Evolutionary conservation across 1,284 basidiomycete genomes (phyloP).

Genomic region (Ustilago sp.): DNA sequence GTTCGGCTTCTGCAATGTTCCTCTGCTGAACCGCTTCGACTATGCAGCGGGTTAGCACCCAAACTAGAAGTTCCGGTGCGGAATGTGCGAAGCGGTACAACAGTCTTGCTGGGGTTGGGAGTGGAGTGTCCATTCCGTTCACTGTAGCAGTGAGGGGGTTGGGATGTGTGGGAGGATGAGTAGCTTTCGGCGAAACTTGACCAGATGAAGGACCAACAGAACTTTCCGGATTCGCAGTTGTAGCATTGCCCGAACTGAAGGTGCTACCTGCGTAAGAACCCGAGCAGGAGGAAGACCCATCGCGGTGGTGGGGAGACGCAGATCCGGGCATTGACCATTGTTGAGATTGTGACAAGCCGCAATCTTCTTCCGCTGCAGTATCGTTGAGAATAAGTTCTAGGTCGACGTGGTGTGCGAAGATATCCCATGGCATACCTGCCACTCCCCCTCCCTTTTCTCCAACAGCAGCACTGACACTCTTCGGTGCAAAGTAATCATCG

Average conservation of each 20-base stretch:
- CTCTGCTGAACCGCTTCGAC: slow-evolving; percentile 48
- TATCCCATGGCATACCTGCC: slow-evolving; percentile 28
- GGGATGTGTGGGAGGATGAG: background rate
- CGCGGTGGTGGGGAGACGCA: background rate
- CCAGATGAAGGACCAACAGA: slow-evolving; percentile 37
- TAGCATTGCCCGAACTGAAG: background rate
- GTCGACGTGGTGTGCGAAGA: slow-evolving; percentile 36
- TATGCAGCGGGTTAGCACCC: slow-evolving; percentile 57
- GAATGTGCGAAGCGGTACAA: slow-evolving; percentile 57
- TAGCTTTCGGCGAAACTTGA: slow-evolving; percentile 17
- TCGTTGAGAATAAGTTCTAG: slow-evolving; percentile 39
- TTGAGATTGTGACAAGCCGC: background rate
- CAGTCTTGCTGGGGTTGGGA: slow-evolving; percentile 51
- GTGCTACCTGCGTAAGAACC: slow-evolving; percentile 8
- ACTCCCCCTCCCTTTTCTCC: background rate
- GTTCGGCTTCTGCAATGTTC: slow-evolving; percentile 47
- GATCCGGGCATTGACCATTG: background rate
- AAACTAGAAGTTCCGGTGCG: slow-evolving; percentile 56
- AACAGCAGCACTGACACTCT: background rate
- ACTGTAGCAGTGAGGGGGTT: background rate
- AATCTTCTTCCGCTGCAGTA: slow-evolving; percentile 21
- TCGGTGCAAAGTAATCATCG: slow-evolving; percentile 33
- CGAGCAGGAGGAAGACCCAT: slow-evolving; percentile 10
- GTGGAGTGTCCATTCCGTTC: background rate
- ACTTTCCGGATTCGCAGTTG: slow-evolving; percentile 12